Evolutionary conservation across 176 grass and related monocot species (phyloP).

Genomic region (Aegilops sharonensis): DNA sequence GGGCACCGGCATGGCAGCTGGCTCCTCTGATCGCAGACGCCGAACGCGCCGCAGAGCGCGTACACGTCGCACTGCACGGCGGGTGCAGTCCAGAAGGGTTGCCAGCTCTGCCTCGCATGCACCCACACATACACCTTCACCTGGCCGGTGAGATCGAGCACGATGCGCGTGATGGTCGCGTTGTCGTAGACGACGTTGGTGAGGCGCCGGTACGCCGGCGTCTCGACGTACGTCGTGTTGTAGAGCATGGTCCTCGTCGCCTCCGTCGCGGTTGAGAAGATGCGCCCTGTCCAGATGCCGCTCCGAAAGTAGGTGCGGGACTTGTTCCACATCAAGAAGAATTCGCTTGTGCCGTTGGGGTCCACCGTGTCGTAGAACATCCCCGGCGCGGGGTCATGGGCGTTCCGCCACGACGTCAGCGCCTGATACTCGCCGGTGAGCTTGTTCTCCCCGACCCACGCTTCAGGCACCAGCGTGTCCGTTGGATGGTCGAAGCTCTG

Average conservation of each 20-base stretch:
- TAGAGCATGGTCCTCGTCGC: slow-evolving; percentile 19
- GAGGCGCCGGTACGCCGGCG: slow-evolving; percentile 24
- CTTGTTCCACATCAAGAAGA: slow-evolving; percentile 31
- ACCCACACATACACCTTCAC: slow-evolving; percentile 34
- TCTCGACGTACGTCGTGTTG: slow-evolving; percentile 32
- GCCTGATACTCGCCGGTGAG: not conserved
- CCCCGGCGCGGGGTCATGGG: slow-evolving; percentile 36
- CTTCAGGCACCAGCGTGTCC: slow-evolving; percentile 5
- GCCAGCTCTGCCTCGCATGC: not conserved
- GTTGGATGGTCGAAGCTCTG: slow-evolving; percentile 34
- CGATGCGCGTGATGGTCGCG: slow-evolving; percentile 26
- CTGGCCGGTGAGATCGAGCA: slow-evolving; percentile 41
- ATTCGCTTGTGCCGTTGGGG: slow-evolving; percentile 11
- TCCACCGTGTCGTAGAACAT: slow-evolving; percentile 23
- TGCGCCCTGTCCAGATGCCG: slow-evolving; percentile 31
- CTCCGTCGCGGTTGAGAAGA: slow-evolving; percentile 21
- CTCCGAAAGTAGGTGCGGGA: slow-evolving; percentile 28
- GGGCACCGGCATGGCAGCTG: slow-evolving; percentile 28
- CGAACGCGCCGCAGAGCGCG: slow-evolving; percentile 26
- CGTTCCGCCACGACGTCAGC: slow-evolving; percentile 20
- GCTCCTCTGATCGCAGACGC: slow-evolving; percentile 14
- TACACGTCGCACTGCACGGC: slow-evolving; percentile 29
- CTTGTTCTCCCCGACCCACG: slow-evolving; percentile 38
- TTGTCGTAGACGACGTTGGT: slow-evolving; percentile 30
- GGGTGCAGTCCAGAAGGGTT: slow-evolving; percentile 10